Base-by-base conservation (phyloP, 2,329 filamentous ascomycete genomes). In the Raffaelea arxii region DNA sequence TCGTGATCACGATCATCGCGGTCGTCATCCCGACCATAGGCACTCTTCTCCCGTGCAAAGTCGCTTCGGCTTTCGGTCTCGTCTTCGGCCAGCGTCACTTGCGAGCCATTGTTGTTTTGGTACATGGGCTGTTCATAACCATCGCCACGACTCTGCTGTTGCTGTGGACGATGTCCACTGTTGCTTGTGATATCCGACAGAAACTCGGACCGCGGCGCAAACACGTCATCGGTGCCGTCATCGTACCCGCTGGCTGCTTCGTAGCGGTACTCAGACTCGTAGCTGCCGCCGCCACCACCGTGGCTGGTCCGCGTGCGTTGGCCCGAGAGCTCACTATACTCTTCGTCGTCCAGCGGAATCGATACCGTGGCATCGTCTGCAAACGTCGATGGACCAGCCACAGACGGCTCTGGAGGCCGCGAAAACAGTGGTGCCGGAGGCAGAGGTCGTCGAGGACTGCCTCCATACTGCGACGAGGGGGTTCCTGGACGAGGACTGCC, bases 401-500 rank as follows among this genome's bases (percentile, higher is more conserved):
- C 42, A n/a, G n/a, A n/a, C n/a, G n/a, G n/a, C 4, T 32, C 61
- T 69, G 70, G 25, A 4, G 30, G 11, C 23, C 30, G 9, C 3
- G 84, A 77, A 59, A 95, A 97, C 9, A 95, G 70, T 4, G 92
- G 92, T 25, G 89, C 87, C 0, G 89, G 88, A 3, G 92, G 92
- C 25, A 97, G 71, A 4, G 91, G 91, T 47, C 91, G 77, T 55
- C 88, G 79, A 11, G 90, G 87, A 59, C 88, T 94, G 4, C 89
- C 86, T 19, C 89, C 86, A 62, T 97, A 96, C 61, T 81, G 77
- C 2, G 88, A 91, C 1, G 89, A 89, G 2, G 91, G 89, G 0
- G 91, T 96, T 5, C 91, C 91, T 2, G 92, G 91, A 49, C 92
- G 72, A 6, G 92, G 90, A 51, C 80, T 90, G 42, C 92, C 92